Conservation (phyloP, 176 grass and related monocot species). For the Cymbopogon citratus region DNA sequence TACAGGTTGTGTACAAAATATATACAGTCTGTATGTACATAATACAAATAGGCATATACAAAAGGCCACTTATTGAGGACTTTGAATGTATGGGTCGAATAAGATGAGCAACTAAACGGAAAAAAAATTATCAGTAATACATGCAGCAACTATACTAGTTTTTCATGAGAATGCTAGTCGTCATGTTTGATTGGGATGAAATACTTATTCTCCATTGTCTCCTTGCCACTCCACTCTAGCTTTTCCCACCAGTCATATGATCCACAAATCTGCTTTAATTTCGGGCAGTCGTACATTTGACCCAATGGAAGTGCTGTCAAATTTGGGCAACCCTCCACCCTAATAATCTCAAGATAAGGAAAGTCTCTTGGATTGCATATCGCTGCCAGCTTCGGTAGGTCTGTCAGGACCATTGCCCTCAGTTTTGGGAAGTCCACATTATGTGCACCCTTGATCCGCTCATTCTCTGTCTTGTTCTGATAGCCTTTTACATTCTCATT, state of each 20-base stretch:
- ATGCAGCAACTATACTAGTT: not conserved
- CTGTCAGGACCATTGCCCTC: constrained; percentile 43
- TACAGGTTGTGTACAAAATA: not conserved
- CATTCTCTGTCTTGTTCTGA: not conserved
- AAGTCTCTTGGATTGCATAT: constrained; percentile 54
- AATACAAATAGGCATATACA: not conserved
- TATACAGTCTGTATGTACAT: constrained; percentile 3
- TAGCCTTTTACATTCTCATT: constrained; percentile 8
- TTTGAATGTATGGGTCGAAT: constrained; percentile 4
- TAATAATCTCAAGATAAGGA: constrained; percentile 55
- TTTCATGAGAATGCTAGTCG: constrained; percentile 8
- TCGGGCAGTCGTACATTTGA: constrained; percentile 11
- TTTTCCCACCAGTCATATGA: constrained; percentile 46
- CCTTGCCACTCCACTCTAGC: constrained; percentile 23
- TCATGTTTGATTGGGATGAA: constrained; percentile 39
- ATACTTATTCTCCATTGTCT: constrained; percentile 26
- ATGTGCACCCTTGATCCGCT: not conserved
- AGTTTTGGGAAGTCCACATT: constrained; percentile 40
- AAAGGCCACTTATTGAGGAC: constrained; percentile 1
- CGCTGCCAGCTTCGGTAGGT: constrained; percentile 34
- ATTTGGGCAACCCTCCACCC: constrained; percentile 42
- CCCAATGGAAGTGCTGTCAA: constrained; percentile 39
- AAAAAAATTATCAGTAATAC: not conserved
- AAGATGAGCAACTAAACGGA: not conserved
- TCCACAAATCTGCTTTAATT: constrained; percentile 59